Conservation (phyloP, 306 rosid species). For the Oxytropis ochrocephala region DNA sequence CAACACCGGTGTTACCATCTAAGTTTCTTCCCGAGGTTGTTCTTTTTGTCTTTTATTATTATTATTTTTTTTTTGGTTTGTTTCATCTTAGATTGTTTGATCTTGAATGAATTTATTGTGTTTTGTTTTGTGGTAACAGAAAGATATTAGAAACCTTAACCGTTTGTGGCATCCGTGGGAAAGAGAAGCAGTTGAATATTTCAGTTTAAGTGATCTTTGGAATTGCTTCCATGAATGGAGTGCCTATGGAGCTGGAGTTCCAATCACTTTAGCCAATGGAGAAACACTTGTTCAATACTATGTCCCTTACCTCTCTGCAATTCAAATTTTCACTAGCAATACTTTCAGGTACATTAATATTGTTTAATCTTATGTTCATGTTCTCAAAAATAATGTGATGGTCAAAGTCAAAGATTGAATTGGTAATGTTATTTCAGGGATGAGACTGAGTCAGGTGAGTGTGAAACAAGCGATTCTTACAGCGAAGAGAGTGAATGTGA, state of each 20-base stretch:
- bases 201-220: slow-evolving; percentile 83
- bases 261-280: slow-evolving; percentile 51
- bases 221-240: slow-evolving; percentile 84
- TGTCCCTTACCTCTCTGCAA: slow-evolving; percentile 95
- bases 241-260: slow-evolving; percentile 94
- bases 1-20: slow-evolving; percentile 71
- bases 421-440: slow-evolving; percentile 41
- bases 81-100: not conserved
- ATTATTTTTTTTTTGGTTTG: no score
- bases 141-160: slow-evolving; percentile 71
- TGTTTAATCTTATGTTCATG: no score
- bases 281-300: slow-evolving; percentile 86
- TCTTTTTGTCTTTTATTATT: not conserved
- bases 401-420: not conserved
- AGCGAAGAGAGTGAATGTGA: slow-evolving; percentile 85
- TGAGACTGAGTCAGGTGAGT: slow-evolving; percentile 66
- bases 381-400: no score
- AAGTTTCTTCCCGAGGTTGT: slow-evolving; percentile 74
- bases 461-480: slow-evolving; percentile 67
- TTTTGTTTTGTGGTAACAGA: slow-evolving; percentile 21
- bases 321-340: slow-evolving; percentile 81
- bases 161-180: slow-evolving; percentile 91
- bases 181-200: slow-evolving; percentile 76
- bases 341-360: slow-evolving; percentile 47
- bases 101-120: not conserved